Conservation (phyloP, 2,329 filamentous ascomycete species). For the Fonsecaea multimorphosa region DNA sequence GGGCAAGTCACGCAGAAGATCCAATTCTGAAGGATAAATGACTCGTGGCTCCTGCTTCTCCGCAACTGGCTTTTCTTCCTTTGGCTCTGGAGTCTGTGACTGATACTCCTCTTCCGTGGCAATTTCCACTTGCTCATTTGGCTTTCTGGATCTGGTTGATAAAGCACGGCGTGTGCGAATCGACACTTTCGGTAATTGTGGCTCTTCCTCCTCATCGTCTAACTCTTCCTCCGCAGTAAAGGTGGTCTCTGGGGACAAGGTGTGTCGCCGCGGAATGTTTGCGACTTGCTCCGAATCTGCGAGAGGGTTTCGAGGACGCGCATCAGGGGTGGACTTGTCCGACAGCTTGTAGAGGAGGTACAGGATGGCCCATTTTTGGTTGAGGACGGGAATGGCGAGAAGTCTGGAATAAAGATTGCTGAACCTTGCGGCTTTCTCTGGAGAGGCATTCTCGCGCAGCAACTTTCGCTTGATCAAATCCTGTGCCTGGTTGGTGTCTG, state of each 20-base stretch:
- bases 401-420: slow-evolving; percentile 89
- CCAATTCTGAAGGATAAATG: slow-evolving; percentile 64
- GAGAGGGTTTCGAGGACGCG: slow-evolving; percentile 51
- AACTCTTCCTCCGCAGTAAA: slow-evolving; percentile 25
- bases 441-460: slow-evolving; percentile 75
- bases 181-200: neutral
- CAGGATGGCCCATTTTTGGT: slow-evolving; percentile 96
- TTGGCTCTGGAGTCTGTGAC: neutral
- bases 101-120: slow-evolving; percentile 17
- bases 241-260: slow-evolving; percentile 20
- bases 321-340: slow-evolving; percentile 63
- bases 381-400: slow-evolving; percentile 86
- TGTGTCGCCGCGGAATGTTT: slow-evolving; percentile 32
- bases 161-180: slow-evolving; percentile 8
- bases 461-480: slow-evolving; percentile 91
- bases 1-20: slow-evolving; percentile 78
- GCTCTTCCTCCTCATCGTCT: slow-evolving; percentile 17
- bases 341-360: slow-evolving; percentile 86
- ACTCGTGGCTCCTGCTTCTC: slow-evolving; percentile 20
- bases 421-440: slow-evolving; percentile 78
- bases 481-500: slow-evolving; percentile 81
- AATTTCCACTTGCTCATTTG: slow-evolving; percentile 13
- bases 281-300: slow-evolving; percentile 47
- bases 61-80: slow-evolving; percentile 7
- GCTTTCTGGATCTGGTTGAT: slow-evolving; percentile 12